phyloP scores from a whole-genome alignment of 352 stramenopile species.

The Phytophthora brassicae region DNA sequence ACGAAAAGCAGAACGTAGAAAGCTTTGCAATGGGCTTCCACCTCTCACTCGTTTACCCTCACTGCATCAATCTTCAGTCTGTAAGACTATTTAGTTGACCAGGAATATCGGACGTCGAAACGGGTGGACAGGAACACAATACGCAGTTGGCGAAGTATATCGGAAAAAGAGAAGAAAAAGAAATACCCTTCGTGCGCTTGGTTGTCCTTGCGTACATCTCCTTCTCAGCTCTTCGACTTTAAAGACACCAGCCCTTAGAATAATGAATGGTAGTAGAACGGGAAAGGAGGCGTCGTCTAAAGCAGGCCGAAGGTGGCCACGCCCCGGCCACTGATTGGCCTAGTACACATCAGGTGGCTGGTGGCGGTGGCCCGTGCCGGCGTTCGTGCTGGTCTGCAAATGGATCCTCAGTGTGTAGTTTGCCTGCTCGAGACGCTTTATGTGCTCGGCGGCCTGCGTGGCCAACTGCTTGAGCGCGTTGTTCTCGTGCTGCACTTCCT shows the following conservation, averaged over 20 bases:
- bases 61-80: not conserved
- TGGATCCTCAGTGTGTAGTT: conserved; percentile 88
- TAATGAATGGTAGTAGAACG: conserved; percentile 33
- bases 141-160: conserved; percentile 5
- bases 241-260: conserved; percentile 19
- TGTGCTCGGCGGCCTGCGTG: conserved; percentile 81
- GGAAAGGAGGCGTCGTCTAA: conserved; percentile 15
- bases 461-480: conserved; percentile 68
- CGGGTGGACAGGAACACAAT: conserved; percentile 15
- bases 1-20: not conserved
- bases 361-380: conserved; percentile 26
- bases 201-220: too few relatives aligned
- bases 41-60: not conserved
- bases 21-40: conserved; percentile 2
- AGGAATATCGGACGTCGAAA: not conserved
- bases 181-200: too few relatives aligned
- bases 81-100: not conserved
- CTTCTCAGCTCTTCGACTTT: not conserved
- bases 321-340: not conserved
- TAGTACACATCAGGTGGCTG: conserved; percentile 79
- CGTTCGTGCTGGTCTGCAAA: conserved; percentile 78
- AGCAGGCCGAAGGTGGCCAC: not conserved
- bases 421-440: conserved; percentile 83
- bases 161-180: too few relatives aligned
- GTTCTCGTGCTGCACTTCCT: conserved; percentile 79